These are phyloP conservation scores for Candida quercuum DNA, from an alignment of 805 yeast genomes.

Conservation along the genomic window DNA sequence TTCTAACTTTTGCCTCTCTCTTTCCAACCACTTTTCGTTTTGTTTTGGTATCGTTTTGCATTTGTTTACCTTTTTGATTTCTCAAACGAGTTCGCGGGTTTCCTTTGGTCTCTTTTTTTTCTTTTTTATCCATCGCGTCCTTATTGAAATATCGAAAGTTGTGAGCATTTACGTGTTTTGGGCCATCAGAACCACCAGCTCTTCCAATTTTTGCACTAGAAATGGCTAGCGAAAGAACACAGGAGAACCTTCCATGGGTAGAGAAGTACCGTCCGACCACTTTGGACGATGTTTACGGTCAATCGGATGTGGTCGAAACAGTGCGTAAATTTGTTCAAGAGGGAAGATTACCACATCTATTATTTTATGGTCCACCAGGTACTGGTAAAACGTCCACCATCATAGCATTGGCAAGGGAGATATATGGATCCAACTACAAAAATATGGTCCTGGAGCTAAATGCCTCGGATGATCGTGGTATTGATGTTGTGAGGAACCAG, in stretches of 20 bases:
- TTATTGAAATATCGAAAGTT: neutral
- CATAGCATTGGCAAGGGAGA: constrained; percentile 79
- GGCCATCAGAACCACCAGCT: neutral
- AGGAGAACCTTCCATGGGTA: constrained; percentile 45
- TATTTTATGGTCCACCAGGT: constrained; percentile 95
- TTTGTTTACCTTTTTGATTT: constrained; percentile 2
- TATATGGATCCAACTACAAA: constrained; percentile 75
- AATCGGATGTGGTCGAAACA: constrained; percentile 77
- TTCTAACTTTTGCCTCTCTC: no score
- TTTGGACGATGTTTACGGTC: constrained; percentile 88
- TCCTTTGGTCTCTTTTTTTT: neutral
- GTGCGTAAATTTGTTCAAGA: constrained; percentile 79
- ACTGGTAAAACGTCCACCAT: constrained; percentile 91
- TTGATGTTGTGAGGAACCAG: constrained; percentile 95
- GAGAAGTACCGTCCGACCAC: constrained; percentile 90
- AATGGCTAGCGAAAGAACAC: constrained; percentile 21
- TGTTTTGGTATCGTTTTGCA: neutral
- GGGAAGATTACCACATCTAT: constrained; percentile 82
- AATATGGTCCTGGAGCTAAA: constrained; percentile 93
- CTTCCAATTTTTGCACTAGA: no score
- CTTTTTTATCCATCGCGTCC: neutral
- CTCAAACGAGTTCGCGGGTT: constrained; percentile 1
- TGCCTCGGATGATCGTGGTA: constrained; percentile 97
- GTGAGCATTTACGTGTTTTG: neutral
- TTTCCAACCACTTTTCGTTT: neutral